phyloP scores from a whole-genome alignment of 1,139 yeast species.

The Lodderomyces parapsilosis region DNA sequence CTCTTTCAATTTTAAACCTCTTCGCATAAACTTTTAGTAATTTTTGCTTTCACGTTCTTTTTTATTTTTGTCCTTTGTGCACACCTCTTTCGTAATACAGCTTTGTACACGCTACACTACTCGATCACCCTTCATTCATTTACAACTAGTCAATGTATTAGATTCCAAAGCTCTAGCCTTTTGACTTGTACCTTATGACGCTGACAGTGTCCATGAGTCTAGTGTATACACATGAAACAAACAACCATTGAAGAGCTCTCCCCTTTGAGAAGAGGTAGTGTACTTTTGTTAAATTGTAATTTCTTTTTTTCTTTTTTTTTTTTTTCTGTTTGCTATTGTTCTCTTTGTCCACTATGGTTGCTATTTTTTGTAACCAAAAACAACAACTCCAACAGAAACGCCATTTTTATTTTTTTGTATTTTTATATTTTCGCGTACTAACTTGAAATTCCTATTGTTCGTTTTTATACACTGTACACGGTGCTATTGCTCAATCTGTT shows the following conservation, averaged over 20 bases:
- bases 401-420: neutral
- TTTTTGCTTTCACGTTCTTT: no score
- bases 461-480: neutral
- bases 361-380: neutral
- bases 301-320: neutral
- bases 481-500: neutral
- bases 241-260: no score
- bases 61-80: neutral
- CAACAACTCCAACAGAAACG: neutral
- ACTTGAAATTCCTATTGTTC: constrained; percentile 2
- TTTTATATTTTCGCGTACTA: neutral
- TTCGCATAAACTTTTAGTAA: constrained; percentile 1
- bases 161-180: no score
- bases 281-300: neutral
- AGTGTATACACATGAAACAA: no score
- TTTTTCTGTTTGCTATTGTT: no score
- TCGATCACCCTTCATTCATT: no score
- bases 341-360: no score
- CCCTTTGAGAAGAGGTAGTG: neutral
- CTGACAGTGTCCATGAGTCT: no score
- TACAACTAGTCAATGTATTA: no score
- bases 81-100: no score
- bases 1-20: neutral
- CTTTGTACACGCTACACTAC: neutral
- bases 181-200: no score